These are phyloP conservation scores for Perkinsus olseni DNA, from an alignment of 169 alveolate genomes.

Conservation along the genomic window DNA sequence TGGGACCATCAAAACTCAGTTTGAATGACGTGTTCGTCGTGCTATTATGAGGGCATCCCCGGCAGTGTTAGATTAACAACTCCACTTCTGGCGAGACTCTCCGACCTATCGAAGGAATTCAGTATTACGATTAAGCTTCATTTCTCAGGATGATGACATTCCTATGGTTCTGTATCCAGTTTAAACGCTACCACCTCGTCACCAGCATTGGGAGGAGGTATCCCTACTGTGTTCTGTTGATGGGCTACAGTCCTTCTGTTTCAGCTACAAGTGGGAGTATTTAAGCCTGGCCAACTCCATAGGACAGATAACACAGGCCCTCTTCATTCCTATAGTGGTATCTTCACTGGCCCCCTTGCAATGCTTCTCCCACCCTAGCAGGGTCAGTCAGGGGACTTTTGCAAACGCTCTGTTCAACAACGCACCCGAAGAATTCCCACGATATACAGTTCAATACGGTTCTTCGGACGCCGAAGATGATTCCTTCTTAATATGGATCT, in stretches of 20 bases:
- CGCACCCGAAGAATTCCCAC: no score
- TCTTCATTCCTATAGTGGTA: background rate
- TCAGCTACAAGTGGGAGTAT: background rate
- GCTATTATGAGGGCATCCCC: no score
- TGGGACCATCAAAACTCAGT: no score
- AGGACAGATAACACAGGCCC: background rate
- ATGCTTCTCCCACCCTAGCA: background rate
- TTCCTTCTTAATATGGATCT: no score
- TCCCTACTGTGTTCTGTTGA: background rate
- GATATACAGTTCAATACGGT: no score
- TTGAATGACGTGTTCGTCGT: no score
- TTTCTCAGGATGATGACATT: background rate
- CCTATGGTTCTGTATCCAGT: background rate
- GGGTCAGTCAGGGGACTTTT: background rate
- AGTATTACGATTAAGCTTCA: no score
- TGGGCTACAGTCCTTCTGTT: background rate
- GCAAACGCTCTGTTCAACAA: background rate
- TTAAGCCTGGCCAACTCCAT: background rate
- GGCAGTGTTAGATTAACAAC: no score
- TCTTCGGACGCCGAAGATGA: no score
- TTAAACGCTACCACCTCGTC: background rate
- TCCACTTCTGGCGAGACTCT: no score
- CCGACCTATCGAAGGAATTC: no score
- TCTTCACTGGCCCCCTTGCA: background rate
- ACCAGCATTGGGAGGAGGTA: background rate